Conservation (phyloP, 768 basidiomycete genomes). For the Serendipita sp. region DNA sequence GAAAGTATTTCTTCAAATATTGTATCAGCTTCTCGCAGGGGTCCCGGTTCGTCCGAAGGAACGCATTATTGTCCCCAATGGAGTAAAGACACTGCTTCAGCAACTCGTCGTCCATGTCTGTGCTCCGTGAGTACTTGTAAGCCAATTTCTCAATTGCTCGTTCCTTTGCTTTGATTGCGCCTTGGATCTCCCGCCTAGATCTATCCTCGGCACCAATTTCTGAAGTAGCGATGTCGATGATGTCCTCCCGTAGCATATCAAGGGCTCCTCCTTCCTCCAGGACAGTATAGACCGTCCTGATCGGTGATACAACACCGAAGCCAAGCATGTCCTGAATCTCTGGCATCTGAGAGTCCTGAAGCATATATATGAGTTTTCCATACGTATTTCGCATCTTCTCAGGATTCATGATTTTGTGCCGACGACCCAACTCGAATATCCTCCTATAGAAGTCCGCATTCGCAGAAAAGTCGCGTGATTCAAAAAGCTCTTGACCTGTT, state of each 20-base stretch:
- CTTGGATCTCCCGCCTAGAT: conserved; percentile 60
- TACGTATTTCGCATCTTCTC: conserved; percentile 85
- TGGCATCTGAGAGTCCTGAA: conserved; percentile 74
- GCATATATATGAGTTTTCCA: conserved; percentile 68
- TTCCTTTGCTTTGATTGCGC: conserved; percentile 70
- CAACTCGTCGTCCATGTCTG: conserved; percentile 39
- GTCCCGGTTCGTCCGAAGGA: conserved; percentile 71
- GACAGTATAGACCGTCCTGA: conserved; percentile 54
- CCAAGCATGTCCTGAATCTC: conserved; percentile 66
- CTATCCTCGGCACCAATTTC: conserved; percentile 64
- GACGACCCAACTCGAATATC: conserved; percentile 20
- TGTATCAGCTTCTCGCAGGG: conserved; percentile 74
- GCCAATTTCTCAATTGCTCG: conserved; percentile 67
- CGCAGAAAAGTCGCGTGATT: conserved; percentile 61
- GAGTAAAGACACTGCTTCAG: conserved; percentile 69
- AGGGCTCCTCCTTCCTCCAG: conserved; percentile 48
- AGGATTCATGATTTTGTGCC: conserved; percentile 85
- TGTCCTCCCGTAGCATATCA: conserved; percentile 58
- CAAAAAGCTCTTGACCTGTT: conserved; percentile 71
- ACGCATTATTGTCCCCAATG: conserved; percentile 82
- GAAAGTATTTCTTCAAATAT: conserved; percentile 61
- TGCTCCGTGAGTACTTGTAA: conserved; percentile 34
- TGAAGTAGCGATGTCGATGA: conserved; percentile 58
- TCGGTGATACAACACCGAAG: conserved; percentile 64
- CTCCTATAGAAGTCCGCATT: conserved; percentile 66